These are phyloP conservation scores for Elongisporangium undulatum DNA, from an alignment of 352 stramenopile genomes.

Conservation along the genomic window DNA sequence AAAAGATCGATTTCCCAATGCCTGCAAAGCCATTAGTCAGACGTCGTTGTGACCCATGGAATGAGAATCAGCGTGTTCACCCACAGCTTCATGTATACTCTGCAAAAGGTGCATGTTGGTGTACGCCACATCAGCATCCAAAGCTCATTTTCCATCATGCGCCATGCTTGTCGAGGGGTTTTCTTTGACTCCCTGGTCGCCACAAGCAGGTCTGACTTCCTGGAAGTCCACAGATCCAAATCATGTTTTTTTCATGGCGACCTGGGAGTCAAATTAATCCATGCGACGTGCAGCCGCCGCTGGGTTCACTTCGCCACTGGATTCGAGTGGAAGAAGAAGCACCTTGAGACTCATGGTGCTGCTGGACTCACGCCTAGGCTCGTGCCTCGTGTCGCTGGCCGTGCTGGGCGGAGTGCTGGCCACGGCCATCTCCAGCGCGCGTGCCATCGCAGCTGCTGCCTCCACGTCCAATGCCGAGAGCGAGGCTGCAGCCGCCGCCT, in stretches of 20 bases:
- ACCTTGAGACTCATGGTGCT: not conserved
- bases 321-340: too few relatives aligned
- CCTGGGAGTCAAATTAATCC: not conserved
- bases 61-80: too few relatives aligned
- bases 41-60: too few relatives aligned
- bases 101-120: too few relatives aligned
- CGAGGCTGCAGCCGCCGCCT: not conserved
- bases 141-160: too few relatives aligned
- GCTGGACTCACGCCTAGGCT: not conserved
- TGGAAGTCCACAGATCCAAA: not conserved
- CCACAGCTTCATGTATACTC: too few relatives aligned
- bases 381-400: not conserved
- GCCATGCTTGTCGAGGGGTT: too few relatives aligned
- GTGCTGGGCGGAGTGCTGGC: not conserved
- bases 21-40: too few relatives aligned
- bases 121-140: too few relatives aligned
- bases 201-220: not conserved
- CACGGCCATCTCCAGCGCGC: not conserved
- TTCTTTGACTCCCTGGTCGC: too few relatives aligned
- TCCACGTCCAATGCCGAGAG: not conserved
- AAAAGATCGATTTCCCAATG: too few relatives aligned
- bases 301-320: not conserved
- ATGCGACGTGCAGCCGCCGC: not conserved
- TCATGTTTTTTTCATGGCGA: not conserved
- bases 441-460: not conserved